Evolutionary conservation across 2,329 filamentous ascomycete species (phyloP).

Genomic region (Aspergillus jensenii): DNA sequence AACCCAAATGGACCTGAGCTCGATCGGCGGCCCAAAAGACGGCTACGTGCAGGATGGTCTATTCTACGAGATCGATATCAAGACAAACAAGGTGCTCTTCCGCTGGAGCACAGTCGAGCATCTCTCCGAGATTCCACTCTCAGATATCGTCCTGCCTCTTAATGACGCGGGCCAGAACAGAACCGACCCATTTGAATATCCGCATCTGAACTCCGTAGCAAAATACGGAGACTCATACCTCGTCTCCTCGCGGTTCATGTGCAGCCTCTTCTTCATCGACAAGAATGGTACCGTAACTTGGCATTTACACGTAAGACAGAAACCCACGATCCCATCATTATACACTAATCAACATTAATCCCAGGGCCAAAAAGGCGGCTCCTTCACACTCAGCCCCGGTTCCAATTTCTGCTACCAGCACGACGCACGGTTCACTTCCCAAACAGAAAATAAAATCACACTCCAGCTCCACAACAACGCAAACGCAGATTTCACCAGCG

Average conservation of each 20-base stretch:
- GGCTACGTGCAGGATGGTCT: conserved; percentile 28
- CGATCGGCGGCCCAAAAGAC: conserved; percentile 21
- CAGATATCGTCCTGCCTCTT: conserved; percentile 14
- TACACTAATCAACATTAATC: background rate
- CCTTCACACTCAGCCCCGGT: conserved; percentile 20
- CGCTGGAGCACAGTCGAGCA: conserved; percentile 27
- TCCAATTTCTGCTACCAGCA: conserved; percentile 31
- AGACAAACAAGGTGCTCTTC: conserved; percentile 25
- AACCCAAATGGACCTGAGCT: conserved; percentile 20
- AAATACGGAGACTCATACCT: conserved; percentile 24
- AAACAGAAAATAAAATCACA: background rate
- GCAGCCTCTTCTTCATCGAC: conserved; percentile 23
- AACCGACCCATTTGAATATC: conserved; percentile 23
- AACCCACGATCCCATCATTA: background rate
- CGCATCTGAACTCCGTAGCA: conserved; percentile 23
- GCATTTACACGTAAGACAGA: conserved; percentile 23
- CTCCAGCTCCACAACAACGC: background rate
- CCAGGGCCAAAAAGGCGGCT: conserved; percentile 25
- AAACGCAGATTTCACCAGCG: background rate
- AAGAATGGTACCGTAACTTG: conserved; percentile 26
- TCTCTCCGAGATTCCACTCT: conserved; percentile 19
- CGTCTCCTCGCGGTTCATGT: conserved; percentile 23
- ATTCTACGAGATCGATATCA: conserved; percentile 28
- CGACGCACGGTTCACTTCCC: conserved; percentile 27
- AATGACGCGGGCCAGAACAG: conserved; percentile 10